Base-by-base conservation (phyloP, 176 grass and related monocot species). In the Calamus simplicifolius region DNA sequence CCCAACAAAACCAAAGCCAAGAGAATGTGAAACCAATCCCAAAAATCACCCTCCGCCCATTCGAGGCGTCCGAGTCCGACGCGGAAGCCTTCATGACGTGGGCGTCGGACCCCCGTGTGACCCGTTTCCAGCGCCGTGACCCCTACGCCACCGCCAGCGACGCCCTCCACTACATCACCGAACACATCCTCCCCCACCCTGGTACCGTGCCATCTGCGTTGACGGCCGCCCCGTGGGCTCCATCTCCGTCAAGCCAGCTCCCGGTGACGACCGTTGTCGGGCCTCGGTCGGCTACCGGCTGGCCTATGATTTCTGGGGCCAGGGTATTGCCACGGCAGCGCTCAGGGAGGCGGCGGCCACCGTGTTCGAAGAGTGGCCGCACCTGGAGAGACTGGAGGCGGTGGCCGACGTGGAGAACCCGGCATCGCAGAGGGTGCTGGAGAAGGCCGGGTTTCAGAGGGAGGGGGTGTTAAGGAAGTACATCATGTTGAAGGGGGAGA, bases 341-440 rank as follows among this genome's bases (percentile, higher is more conserved):
- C 69, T 89, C 29, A 13, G 30, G 54, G 13, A 31, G 63, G 80
- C 49, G 5, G 51, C 59, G 18, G 64, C 38, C 5, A 67, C 43
- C 4, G 81, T 63, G 31, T 75, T 89, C 58, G 70, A 66, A 35
- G 76, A 71, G 54, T 79, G 77, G 62, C 59, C 57, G 56, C 16
- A 66, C 52, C 68, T 89, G 82, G 48, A 48, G 67, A 74, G 82
- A 26, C 76, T 95, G 18, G 85, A 89, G 59, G 90, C 85, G 1
- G 48, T 95, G 7, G 85, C 82, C 0, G 82, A 95, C 55, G 63
- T 87, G 12, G 86, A 76, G 35, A 95, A 87, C 58, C 74, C 63
- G 59, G 79, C 90, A 63, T 89, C 85, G 67, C 90, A 90, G 63
- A 77, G 85, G 21, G 82, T 84, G 74, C 86, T 87, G 63, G 86